Evolutionary conservation across 129 eudicot genomes (phyloP).

Genomic region (Lactuca saligna): DNA sequence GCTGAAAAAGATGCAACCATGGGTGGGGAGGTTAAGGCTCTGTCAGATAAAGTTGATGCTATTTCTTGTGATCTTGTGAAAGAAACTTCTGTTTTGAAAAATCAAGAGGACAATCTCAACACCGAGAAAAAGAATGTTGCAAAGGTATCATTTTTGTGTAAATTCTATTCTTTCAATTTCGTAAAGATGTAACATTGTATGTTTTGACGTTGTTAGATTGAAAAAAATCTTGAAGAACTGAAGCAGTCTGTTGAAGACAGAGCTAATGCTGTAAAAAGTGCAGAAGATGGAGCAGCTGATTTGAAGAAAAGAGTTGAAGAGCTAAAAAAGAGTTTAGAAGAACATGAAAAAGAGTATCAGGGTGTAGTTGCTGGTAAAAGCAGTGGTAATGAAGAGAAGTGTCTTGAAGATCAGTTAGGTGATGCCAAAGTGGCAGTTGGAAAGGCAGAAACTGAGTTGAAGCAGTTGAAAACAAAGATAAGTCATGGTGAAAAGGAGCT

Average conservation of each 20-base stretch:
- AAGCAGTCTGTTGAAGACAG: constrained; percentile 73
- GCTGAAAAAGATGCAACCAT: constrained; percentile 79
- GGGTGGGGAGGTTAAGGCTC: constrained; percentile 82
- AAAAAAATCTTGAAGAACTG: constrained; percentile 68
- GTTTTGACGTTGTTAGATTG: constrained; percentile 45
- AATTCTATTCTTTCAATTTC: not conserved
- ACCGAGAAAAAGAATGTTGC: constrained; percentile 63
- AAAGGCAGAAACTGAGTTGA: constrained; percentile 79
- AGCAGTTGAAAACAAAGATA: constrained; percentile 80
- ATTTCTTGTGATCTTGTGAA: constrained; percentile 78
- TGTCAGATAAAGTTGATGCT: constrained; percentile 79
- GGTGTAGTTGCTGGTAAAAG: constrained; percentile 97
- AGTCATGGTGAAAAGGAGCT: constrained; percentile 76
- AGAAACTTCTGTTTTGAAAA: constrained; percentile 75
- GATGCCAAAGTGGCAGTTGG: constrained; percentile 98
- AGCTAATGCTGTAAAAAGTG: constrained; percentile 69
- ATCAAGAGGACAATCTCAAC: constrained; percentile 70
- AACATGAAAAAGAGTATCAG: constrained; percentile 89
- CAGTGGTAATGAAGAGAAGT: constrained; percentile 89
- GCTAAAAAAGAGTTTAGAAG: constrained; percentile 72
- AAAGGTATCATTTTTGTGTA: constrained; percentile 48
- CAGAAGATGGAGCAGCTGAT: constrained; percentile 95
- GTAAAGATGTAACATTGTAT: not conserved
- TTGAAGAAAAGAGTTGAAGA: constrained; percentile 55
- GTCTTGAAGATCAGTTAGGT: constrained; percentile 90